phyloP scores from a whole-genome alignment of 306 rosid species.

The Trichosanthes cucumerina region DNA sequence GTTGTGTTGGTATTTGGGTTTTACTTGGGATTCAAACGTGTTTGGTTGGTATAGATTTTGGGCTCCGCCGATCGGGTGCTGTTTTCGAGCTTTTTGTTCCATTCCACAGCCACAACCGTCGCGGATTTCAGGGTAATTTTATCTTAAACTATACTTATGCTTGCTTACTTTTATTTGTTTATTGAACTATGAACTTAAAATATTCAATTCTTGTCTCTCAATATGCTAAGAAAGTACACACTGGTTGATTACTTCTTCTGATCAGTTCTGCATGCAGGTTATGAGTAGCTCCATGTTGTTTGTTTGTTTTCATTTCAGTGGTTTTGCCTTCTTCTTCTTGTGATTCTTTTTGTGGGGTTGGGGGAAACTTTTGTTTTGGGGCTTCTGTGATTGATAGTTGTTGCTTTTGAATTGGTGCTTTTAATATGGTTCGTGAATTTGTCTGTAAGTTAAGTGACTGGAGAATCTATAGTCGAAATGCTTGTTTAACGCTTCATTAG shows the following conservation, averaged over 20 bases:
- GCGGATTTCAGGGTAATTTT: conserved; percentile 31
- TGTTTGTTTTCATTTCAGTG: background rate
- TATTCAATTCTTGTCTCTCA: background rate
- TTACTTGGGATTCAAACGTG: conserved; percentile 42
- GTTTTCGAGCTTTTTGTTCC: conserved; percentile 36
- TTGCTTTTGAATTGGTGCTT: background rate
- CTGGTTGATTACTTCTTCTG: background rate
- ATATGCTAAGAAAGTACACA: background rate
- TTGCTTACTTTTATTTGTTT: background rate
- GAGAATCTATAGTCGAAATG: background rate
- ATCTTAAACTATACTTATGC: background rate
- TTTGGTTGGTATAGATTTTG: conserved; percentile 27
- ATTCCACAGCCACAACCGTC: conserved; percentile 31
- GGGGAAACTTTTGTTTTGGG: background rate
- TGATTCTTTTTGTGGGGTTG: conserved; percentile 1
- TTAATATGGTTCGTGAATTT: background rate
- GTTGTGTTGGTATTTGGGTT: conserved; percentile 12
- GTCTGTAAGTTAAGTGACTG: background rate
- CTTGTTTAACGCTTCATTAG: background rate
- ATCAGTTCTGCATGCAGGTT: conserved; percentile 9
- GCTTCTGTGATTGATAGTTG: background rate
- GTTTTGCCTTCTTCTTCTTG: background rate
- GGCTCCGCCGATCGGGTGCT: conserved; percentile 32
- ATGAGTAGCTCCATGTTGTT: background rate
- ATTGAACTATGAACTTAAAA: background rate